These are phyloP conservation scores for Ajuga reptans DNA, from an alignment of 305 asterid species.

Conservation along the genomic window DNA sequence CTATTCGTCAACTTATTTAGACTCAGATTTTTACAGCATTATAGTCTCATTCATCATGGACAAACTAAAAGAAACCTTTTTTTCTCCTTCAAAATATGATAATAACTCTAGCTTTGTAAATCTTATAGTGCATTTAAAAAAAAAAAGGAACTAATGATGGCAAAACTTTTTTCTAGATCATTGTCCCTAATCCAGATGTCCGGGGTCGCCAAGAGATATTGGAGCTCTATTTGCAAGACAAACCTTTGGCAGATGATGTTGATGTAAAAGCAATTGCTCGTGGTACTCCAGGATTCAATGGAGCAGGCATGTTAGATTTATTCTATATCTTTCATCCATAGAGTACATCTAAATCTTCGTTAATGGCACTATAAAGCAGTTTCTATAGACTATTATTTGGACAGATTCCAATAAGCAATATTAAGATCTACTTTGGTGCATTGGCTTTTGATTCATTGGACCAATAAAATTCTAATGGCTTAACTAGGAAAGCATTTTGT, in stretches of 20 bases:
- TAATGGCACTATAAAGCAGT: not conserved
- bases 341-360: not conserved
- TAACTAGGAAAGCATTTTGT: not conserved
- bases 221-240: slow-evolving; percentile 91
- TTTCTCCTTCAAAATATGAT: not conserved
- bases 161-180: slow-evolving; percentile 40
- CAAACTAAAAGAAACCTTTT: not conserved
- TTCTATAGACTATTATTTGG: not conserved
- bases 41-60: not conserved
- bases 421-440: not conserved
- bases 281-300: slow-evolving; percentile 98
- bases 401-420: not conserved
- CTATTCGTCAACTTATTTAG: not conserved
- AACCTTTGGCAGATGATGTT: slow-evolving; percentile 76
- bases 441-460: not conserved
- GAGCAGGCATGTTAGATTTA: slow-evolving; percentile 60
- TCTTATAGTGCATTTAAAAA: too few relatives aligned
- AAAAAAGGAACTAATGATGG: not conserved
- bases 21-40: not conserved
- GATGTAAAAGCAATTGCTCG: slow-evolving; percentile 91
- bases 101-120: not conserved
- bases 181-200: slow-evolving; percentile 88
- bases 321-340: not conserved
- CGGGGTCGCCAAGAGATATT: slow-evolving; percentile 91
- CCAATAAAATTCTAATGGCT: not conserved